phyloP scores from a whole-genome alignment of 2,329 filamentous ascomycete species.

The Calonectria crousiana region DNA sequence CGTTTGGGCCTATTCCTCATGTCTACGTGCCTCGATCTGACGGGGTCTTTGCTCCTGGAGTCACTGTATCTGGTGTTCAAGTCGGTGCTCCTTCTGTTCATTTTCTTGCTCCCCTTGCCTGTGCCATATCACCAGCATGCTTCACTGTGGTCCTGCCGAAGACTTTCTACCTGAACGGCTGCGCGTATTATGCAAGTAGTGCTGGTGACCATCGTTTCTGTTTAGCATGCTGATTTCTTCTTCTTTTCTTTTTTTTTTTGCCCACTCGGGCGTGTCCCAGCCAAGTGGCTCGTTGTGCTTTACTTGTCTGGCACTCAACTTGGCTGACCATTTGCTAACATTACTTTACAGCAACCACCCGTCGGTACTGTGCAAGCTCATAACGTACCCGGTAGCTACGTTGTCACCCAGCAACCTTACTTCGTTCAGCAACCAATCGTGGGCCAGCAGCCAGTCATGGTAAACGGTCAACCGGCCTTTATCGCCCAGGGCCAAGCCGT shows the following conservation, averaged over 20 bases:
- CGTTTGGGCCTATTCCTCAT: constrained; percentile 66
- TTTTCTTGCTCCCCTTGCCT: constrained; percentile 42
- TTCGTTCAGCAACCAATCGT: constrained; percentile 48
- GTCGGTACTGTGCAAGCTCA: constrained; percentile 45
- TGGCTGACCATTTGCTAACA: background rate
- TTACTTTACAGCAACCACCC: constrained; percentile 45
- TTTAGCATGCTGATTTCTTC: background rate
- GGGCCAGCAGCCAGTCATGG: constrained; percentile 48
- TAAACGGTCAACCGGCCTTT: constrained; percentile 46
- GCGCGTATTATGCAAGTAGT: constrained; percentile 57
- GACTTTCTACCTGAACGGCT: constrained; percentile 47
- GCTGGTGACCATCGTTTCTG: constrained; percentile 13
- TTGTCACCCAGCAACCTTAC: constrained; percentile 51
- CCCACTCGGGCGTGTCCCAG: background rate
- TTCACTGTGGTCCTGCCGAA: constrained; percentile 49
- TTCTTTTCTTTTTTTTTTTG: background rate
- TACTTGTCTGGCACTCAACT: background rate
- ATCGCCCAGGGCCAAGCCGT: constrained; percentile 44
- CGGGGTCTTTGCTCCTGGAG: constrained; percentile 44
- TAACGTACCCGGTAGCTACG: constrained; percentile 43
- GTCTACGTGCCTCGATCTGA: constrained; percentile 68
- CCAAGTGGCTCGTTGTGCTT: constrained; percentile 31
- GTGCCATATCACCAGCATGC: constrained; percentile 32
- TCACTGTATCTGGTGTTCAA: constrained; percentile 50
- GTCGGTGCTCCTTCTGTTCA: constrained; percentile 49